Evolutionary conservation across 495 filamentous ascomycete species (phyloP).

Genomic region (Cetradonia linearis): DNA sequence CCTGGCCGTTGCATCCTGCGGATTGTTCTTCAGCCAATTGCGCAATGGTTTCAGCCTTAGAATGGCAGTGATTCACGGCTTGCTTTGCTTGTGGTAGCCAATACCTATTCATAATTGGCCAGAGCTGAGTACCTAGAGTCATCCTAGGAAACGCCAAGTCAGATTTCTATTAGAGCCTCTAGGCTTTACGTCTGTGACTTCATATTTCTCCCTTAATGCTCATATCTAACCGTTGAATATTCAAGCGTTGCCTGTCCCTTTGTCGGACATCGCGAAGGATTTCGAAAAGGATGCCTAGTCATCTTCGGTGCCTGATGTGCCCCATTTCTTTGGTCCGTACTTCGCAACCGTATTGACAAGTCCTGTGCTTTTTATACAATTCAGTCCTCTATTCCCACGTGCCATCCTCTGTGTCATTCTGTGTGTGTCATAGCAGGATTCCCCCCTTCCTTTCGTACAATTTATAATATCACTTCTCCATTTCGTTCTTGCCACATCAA

Average conservation of each 20-base stretch:
- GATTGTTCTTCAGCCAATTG: conserved; percentile 8
- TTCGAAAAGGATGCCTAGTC: conserved; percentile 20
- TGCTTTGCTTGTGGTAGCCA: conserved; percentile 4
- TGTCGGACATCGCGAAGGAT: conserved; percentile 19
- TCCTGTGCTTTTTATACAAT: conserved; percentile 8
- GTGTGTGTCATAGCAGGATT: conserved; percentile 26
- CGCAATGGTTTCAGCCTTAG: conserved; percentile 2
- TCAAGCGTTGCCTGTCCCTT: conserved; percentile 15
- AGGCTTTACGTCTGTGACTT: conserved; percentile 20
- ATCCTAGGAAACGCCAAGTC: conserved; percentile 9
- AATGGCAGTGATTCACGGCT: not conserved
- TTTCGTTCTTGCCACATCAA: conserved; percentile 9
- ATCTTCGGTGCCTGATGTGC: conserved; percentile 18
- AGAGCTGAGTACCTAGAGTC: conserved; percentile 12
- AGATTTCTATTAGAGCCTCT: conserved; percentile 10
- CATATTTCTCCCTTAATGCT: conserved; percentile 11
- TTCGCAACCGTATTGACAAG: not conserved
- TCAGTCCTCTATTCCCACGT: conserved; percentile 5
- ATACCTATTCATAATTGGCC: not conserved
- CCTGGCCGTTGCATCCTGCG: conserved; percentile 3
- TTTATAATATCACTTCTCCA: conserved; percentile 11
- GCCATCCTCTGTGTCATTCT: conserved; percentile 22
- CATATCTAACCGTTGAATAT: conserved; percentile 8
- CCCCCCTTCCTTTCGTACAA: conserved; percentile 4
- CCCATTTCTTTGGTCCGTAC: not conserved